Conservation (phyloP, 768 basidiomycete species). For the Boletus subcaerulescens region DNA sequence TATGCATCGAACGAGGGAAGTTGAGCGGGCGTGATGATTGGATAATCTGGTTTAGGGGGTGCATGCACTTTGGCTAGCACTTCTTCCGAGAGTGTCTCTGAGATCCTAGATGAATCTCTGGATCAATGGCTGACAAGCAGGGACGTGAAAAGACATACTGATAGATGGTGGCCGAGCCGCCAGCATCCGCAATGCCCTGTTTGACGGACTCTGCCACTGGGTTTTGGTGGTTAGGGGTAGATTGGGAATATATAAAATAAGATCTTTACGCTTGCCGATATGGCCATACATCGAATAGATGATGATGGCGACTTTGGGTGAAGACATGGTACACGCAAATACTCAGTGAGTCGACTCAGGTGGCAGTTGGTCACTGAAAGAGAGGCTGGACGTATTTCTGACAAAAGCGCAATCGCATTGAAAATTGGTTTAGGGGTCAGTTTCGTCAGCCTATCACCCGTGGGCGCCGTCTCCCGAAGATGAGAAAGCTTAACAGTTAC, state of each 20-base stretch:
- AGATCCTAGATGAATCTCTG: conserved; percentile 44
- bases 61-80: conserved; percentile 69
- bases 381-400: too few species aligned
- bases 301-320: conserved; percentile 63
- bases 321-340: conserved; percentile 31
- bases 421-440: not conserved
- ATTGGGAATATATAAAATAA: not conserved
- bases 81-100: conserved; percentile 75
- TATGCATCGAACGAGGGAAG: conserved; percentile 66
- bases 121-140: not conserved
- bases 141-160: conserved; percentile 40
- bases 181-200: conserved; percentile 45
- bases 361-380: too few species aligned
- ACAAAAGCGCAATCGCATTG: too few species aligned
- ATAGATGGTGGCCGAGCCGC: conserved; percentile 50
- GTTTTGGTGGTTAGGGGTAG: conserved; percentile 1
- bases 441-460: not conserved
- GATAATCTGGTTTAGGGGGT: conserved; percentile 68
- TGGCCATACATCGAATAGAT: conserved; percentile 78
- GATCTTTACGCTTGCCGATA: conserved; percentile 54
- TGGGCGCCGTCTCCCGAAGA: too few species aligned
- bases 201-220: conserved; percentile 59
- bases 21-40: conserved; percentile 54
- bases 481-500: too few species aligned
- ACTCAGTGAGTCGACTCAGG: too few species aligned